These are phyloP conservation scores for Acorus gramineus DNA, from an alignment of 106 monocot species.

Conservation along the genomic window DNA sequence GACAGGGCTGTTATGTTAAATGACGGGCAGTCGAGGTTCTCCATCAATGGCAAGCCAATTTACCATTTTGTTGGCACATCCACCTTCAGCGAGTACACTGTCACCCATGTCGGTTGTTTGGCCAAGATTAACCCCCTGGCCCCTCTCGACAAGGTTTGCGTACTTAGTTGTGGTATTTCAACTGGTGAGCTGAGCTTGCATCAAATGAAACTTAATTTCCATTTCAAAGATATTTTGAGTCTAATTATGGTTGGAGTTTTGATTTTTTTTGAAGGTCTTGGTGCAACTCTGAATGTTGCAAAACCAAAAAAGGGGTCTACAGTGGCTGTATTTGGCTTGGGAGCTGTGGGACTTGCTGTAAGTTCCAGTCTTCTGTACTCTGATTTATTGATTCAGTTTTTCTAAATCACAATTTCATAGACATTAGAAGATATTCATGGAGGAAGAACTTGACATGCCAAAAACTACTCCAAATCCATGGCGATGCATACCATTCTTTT, in stretches of 20 bases:
- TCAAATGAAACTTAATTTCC: not conserved
- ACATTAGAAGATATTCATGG: no score
- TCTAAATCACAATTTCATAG: no score
- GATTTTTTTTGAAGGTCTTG: conserved; percentile 2
- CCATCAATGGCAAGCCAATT: conserved; percentile 6
- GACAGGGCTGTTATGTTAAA: conserved; percentile 7
- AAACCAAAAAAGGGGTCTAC: conserved; percentile 7
- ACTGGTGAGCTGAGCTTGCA: conserved; percentile 2
- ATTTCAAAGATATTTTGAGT: no score
- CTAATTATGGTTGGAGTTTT: no score
- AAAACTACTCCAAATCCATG: no score
- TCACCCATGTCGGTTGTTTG: conserved; percentile 3
- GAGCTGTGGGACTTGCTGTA: conserved; percentile 10
- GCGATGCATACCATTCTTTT: no score
- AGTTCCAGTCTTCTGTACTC: not conserved
- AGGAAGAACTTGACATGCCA: no score
- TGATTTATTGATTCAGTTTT: no score
- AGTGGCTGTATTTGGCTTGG: conserved; percentile 10
- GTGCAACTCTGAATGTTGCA: conserved; percentile 10
- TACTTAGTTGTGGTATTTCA: conserved; percentile 7
- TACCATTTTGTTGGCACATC: conserved; percentile 12
- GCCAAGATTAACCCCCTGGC: conserved; percentile 8
- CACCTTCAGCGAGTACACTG: conserved; percentile 13
- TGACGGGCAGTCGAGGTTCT: conserved; percentile 8
- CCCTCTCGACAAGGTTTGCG: conserved; percentile 9